These are phyloP conservation scores for Monosporascus sp. DNA, from an alignment of 2,329 filamentous ascomycete species.

Conservation along the genomic window DNA sequence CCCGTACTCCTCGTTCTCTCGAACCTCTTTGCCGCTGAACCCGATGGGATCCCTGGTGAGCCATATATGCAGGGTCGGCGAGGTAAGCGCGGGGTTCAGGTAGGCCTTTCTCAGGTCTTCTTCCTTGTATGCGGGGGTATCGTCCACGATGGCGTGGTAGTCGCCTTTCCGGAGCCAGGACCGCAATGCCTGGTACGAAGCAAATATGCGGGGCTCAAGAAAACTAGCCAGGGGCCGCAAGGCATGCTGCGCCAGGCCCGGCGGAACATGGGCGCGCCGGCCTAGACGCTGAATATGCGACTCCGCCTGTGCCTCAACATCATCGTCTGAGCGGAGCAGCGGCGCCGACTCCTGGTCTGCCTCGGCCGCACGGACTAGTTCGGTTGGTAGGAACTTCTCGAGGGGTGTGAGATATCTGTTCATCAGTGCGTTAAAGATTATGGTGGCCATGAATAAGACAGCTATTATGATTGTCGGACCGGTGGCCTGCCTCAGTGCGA, in stretches of 20 bases:
- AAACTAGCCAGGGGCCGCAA: constrained; percentile 21
- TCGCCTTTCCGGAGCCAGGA: constrained; percentile 17
- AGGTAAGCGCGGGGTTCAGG: constrained; percentile 24
- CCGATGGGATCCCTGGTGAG: constrained; percentile 58
- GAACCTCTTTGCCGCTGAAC: constrained; percentile 54
- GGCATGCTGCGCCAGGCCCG: constrained; percentile 11
- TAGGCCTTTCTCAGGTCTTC: constrained; percentile 24
- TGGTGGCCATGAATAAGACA: constrained; percentile 53
- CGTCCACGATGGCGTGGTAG: constrained; percentile 10
- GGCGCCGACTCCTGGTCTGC: constrained; percentile 18
- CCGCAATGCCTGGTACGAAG: constrained; percentile 22
- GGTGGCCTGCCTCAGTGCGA: constrained; percentile 51
- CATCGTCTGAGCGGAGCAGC: constrained; percentile 20
- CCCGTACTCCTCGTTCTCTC: constrained; percentile 53
- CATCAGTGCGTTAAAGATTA: constrained; percentile 52
- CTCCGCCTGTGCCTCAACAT: constrained; percentile 13
- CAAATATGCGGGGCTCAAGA: constrained; percentile 22
- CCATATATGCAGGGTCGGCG: constrained; percentile 56
- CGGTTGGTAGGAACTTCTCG: constrained; percentile 22
- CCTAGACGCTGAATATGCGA: constrained; percentile 19
- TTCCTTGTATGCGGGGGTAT: constrained; percentile 19
- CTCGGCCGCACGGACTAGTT: constrained; percentile 12
- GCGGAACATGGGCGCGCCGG: constrained; percentile 13
- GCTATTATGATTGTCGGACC: constrained; percentile 60
- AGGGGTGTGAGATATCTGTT: constrained; percentile 25